These are phyloP conservation scores for Groenewaldozyma auringiensis DNA, from an alignment of 1,139 yeast species.

Conservation along the genomic window DNA sequence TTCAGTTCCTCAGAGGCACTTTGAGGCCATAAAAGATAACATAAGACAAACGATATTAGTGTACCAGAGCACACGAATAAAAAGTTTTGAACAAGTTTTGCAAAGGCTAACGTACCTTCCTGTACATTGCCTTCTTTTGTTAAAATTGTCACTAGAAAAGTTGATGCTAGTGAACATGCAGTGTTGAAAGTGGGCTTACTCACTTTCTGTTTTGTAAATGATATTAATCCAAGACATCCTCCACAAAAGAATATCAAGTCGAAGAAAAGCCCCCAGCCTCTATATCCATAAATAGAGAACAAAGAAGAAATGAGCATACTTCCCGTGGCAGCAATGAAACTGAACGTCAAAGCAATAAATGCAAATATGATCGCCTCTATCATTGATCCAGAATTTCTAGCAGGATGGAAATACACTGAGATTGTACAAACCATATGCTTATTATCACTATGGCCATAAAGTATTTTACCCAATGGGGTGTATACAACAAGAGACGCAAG, in stretches of 20 bases:
- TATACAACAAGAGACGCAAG: constrained; percentile 74
- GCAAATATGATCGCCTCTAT: constrained; percentile 64
- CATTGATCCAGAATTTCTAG: constrained; percentile 76
- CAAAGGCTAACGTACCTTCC: constrained; percentile 51
- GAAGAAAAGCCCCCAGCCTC: constrained; percentile 46
- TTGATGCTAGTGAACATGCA: constrained; percentile 72
- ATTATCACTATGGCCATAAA: constrained; percentile 62
- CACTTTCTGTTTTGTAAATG: constrained; percentile 61
- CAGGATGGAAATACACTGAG: constrained; percentile 79
- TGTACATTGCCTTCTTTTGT: constrained; percentile 72
- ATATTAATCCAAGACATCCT: constrained; percentile 56
- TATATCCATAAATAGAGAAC: constrained; percentile 42
- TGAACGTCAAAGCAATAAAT: constrained; percentile 45
- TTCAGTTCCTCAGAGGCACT: constrained; percentile 47
- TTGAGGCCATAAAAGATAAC: constrained; percentile 58
- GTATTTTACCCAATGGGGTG: constrained; percentile 45
- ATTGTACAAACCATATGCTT: constrained; percentile 80
- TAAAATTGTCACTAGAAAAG: constrained; percentile 61
- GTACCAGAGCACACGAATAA: constrained; percentile 59
- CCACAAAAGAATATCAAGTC: constrained; percentile 48
- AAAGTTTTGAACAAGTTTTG: constrained; percentile 48
- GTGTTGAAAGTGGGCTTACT: constrained; percentile 68
- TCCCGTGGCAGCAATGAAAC: constrained; percentile 47
- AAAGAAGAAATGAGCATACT: constrained; percentile 49
- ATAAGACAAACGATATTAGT: constrained; percentile 47